These are phyloP conservation scores for Fusarium piperis DNA, from an alignment of 2,329 filamentous ascomycete species.

Conservation along the genomic window DNA sequence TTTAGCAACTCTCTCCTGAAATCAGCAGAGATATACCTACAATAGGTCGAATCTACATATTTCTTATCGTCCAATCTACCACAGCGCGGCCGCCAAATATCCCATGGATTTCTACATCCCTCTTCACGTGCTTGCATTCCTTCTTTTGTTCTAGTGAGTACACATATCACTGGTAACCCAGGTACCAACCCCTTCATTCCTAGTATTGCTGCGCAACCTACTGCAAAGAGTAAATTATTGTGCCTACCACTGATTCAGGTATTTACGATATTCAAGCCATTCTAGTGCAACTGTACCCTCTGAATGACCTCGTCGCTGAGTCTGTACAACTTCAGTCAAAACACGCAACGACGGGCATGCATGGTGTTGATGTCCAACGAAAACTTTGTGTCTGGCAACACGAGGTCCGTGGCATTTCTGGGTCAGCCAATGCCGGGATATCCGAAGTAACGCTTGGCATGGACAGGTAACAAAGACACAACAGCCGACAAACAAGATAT, in stretches of 20 bases:
- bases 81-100: not conserved
- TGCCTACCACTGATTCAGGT: not conserved
- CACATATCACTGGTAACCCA: not conserved
- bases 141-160: not conserved
- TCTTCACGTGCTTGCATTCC: not conserved
- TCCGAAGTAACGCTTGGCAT: not conserved
- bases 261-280: not conserved
- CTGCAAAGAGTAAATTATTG: not conserved
- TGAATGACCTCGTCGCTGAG: not conserved
- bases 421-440: not conserved
- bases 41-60: not conserved
- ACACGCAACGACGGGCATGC: not conserved
- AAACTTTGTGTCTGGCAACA: not conserved
- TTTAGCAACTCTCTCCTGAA: not conserved
- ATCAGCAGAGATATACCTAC: not conserved
- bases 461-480: not conserved
- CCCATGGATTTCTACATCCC: not conserved
- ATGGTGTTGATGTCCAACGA: not conserved
- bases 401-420: not conserved
- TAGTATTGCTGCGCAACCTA: not conserved
- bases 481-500: not conserved
- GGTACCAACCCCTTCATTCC: not conserved
- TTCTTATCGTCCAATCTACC: not conserved
- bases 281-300: not conserved
- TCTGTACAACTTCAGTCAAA: not conserved